Base-by-base conservation (phyloP, 495 filamentous ascomycete genomes). In the Tuber calosporum region DNA sequence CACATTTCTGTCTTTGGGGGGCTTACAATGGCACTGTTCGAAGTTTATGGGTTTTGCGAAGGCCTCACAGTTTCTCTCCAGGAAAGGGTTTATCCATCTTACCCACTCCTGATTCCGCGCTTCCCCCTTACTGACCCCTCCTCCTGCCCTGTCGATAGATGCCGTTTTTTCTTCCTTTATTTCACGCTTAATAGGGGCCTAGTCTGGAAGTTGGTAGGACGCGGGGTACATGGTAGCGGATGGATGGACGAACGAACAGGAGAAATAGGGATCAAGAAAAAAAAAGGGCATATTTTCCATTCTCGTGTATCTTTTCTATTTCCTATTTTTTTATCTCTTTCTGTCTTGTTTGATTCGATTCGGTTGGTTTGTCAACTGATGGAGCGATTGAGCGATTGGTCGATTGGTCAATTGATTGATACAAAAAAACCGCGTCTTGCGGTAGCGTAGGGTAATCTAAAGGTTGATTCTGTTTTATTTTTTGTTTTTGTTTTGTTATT, bases 401-500 rank as follows among this genome's bases (percentile, higher is more conserved):
- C n/a, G n/a, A 5, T 15, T 34, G 53, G 2, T 62, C 0, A 11
- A 34, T 62, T 58, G 48, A 58, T 58, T 58, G 42, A 26, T 58
- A 19, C 1, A 71, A 38, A 41, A 34, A 68, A 72, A 69, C 53
- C 67, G 76, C 68, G 72, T 72, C 77, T 77, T 78, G 75, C 74
- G 77, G 76, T 73, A 75, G 42, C 42, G 4, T 62, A 34, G 53
- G 53, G 13, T 62, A 30, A 30, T 62, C 26, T 62, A 62, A 34
- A 17, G 53, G 53, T 4, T 62, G 11, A 62, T 34, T 62, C 13
- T 34, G 26, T 17, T 34, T 34, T 62, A 0, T 34, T 34, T 62
- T 30, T 19, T n/a, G n/a, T n/a, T n/a, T n/a, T n/a, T n/a, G n/a
- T n/a, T 62, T 34, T 26, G 7, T 58, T 13, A 26, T 26, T 13